Percentiles rank a stretch among this genome's conserved stretches.
Evolutionary conservation across 2,329 filamentous ascomycete genomes (phyloP).

Genomic region (Cladosporium austrohemisphaericum): DNA sequence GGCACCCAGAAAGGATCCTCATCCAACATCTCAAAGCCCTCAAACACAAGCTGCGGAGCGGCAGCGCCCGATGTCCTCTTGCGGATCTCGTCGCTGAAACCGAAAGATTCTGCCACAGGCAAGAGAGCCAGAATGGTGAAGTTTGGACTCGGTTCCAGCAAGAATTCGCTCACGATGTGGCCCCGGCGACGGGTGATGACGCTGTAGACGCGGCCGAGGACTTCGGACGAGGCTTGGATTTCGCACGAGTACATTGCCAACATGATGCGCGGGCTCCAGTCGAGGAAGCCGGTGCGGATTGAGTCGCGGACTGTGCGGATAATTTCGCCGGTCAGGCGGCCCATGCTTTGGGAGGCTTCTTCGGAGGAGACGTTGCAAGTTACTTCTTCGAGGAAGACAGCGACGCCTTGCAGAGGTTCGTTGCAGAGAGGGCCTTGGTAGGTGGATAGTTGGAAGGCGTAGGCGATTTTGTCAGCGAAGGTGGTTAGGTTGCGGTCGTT

Average conservation of each 20-base stretch:
- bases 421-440: constrained; percentile 85
- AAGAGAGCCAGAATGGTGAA: constrained; percentile 88
- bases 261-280: constrained; percentile 93
- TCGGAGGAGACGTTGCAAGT: constrained; percentile 54
- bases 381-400: constrained; percentile 83
- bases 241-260: constrained; percentile 98
- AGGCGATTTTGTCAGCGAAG: constrained; percentile 62
- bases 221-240: constrained; percentile 92
- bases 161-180: constrained; percentile 80
- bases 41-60: constrained; percentile 87
- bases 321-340: constrained; percentile 84
- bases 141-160: constrained; percentile 94
- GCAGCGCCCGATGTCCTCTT: constrained; percentile 89
- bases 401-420: constrained; percentile 89
- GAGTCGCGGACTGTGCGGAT: constrained; percentile 83
- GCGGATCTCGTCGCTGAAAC: constrained; percentile 93
- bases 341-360: constrained; percentile 63
- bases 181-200: constrained; percentile 95
- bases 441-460: constrained; percentile 91
- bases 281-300: constrained; percentile 82
- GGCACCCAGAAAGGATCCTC: constrained; percentile 98
- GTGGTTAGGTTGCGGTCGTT: constrained; percentile 22
- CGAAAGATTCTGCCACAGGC: constrained; percentile 91
- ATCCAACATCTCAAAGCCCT: constrained; percentile 87
- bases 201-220: constrained; percentile 90